phyloP scores from a whole-genome alignment of 352 stramenopile species.

The Phytophthora hybrid region DNA sequence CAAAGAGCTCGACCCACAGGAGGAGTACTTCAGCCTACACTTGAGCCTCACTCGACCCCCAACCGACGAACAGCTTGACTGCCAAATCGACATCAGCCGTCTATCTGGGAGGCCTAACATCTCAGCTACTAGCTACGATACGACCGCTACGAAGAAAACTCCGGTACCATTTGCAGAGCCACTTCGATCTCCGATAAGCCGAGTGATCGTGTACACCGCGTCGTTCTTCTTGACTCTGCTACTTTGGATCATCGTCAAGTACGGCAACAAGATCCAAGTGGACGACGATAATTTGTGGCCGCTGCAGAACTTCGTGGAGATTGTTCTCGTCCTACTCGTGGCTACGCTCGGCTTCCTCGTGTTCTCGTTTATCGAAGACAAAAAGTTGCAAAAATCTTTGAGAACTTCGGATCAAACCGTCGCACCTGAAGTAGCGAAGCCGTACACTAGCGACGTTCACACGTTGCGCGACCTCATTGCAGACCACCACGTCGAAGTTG shows the following conservation, averaged over 20 bases:
- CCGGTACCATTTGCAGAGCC: slow-evolving; percentile 35
- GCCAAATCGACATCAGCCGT: slow-evolving; percentile 22
- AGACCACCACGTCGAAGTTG: slow-evolving; percentile 17
- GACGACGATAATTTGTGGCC: slow-evolving; percentile 36
- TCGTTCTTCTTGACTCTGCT: slow-evolving; percentile 28
- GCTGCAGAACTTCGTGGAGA: slow-evolving; percentile 49
- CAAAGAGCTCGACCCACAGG: slow-evolving; percentile 26
- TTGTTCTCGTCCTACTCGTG: slow-evolving; percentile 34
- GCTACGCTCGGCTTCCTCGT: slow-evolving; percentile 23
- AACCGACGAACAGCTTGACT: slow-evolving; percentile 7
- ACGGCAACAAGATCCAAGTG: slow-evolving; percentile 24
- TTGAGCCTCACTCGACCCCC: slow-evolving; percentile 36
- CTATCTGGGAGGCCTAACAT: background rate
- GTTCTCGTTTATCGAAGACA: slow-evolving; percentile 24
- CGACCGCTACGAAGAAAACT: background rate
- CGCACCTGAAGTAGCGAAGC: background rate
- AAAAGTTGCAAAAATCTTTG: background rate
- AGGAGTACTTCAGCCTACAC: slow-evolving; percentile 19
- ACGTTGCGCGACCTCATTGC: slow-evolving; percentile 35
- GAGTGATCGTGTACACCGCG: slow-evolving; percentile 26
- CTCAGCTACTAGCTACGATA: slow-evolving; percentile 2
- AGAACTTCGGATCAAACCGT: background rate
- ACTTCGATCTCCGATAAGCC: slow-evolving; percentile 25
- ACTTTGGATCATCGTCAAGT: slow-evolving; percentile 37
- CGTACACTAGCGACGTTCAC: slow-evolving; percentile 12